A percentile compares a stretch with the other conserved stretches of the same genome.
phyloP scores from a whole-genome alignment of 1,284 basidiomycete species.

The Cystobasidiaceae sp. region DNA sequence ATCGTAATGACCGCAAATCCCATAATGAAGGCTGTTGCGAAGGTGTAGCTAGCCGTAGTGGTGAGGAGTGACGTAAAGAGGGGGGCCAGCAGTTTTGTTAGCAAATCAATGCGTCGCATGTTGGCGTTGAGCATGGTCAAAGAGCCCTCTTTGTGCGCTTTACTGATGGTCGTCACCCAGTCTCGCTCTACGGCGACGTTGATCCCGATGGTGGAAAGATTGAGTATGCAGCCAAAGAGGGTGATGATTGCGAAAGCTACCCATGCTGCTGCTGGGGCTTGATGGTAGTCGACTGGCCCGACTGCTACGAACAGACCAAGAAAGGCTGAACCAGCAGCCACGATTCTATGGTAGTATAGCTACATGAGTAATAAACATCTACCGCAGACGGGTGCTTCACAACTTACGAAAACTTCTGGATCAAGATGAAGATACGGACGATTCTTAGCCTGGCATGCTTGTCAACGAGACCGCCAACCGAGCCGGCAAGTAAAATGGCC shows the following conservation, averaged over 20 bases:
- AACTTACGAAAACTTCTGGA: constrained; percentile 52
- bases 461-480: constrained; percentile 53
- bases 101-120: constrained; percentile 55
- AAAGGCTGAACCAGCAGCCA: not conserved
- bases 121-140: constrained; percentile 46
- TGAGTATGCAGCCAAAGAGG: constrained; percentile 49
- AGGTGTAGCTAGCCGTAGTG: constrained; percentile 42
- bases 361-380: constrained; percentile 46
- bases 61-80: constrained; percentile 57
- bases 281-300: not conserved
- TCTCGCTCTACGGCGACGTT: constrained; percentile 57
- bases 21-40: constrained; percentile 42
- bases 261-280: constrained; percentile 38
- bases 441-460: constrained; percentile 48
- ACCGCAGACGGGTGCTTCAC: constrained; percentile 34
- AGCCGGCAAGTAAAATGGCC: constrained; percentile 47
- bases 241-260: constrained; percentile 50
- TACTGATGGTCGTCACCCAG: constrained; percentile 54
- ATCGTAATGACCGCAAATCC: constrained; percentile 40
- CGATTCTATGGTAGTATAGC: constrained; percentile 15
- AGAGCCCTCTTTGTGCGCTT: constrained; percentile 41
- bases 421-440: constrained; percentile 50
- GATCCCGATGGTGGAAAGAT: constrained; percentile 52
- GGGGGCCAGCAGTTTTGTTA: constrained; percentile 56
- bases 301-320: constrained; percentile 13